Evolutionary conservation across 495 filamentous ascomycete genomes (phyloP).

Genomic region (Neurospora sp.): DNA sequence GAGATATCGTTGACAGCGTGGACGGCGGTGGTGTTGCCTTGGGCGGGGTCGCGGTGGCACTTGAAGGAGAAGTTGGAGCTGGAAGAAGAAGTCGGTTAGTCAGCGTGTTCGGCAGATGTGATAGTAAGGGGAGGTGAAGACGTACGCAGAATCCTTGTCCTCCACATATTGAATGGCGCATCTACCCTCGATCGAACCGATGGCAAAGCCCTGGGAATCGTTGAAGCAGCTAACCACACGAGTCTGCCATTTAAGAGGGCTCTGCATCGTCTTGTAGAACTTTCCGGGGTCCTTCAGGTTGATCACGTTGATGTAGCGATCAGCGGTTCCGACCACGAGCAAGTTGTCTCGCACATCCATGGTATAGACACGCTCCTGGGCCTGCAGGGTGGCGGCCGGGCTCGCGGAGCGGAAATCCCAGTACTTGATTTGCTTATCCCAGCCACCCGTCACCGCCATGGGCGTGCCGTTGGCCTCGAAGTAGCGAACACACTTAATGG

Average conservation of each 20-base stretch:
- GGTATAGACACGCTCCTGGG: slow-evolving; percentile 78
- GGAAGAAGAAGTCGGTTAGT: slow-evolving; percentile 2
- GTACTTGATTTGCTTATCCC: slow-evolving; percentile 94
- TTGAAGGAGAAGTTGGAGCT: slow-evolving; percentile 90
- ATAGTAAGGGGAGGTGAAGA: too few species aligned
- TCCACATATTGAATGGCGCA: slow-evolving; percentile 90
- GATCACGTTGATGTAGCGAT: slow-evolving; percentile 84
- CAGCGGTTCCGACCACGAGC: slow-evolving; percentile 83
- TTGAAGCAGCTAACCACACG: slow-evolving; percentile 84
- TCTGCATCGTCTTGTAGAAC: slow-evolving; percentile 82
- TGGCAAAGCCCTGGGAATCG: slow-evolving; percentile 77
- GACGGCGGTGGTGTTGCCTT: slow-evolving; percentile 60
- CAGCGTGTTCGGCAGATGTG: not conserved
- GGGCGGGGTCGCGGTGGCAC: slow-evolving; percentile 73
- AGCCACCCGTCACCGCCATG: slow-evolving; percentile 80
- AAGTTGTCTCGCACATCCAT: slow-evolving; percentile 78
- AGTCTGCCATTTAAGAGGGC: slow-evolving; percentile 91
- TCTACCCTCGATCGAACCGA: slow-evolving; percentile 83
- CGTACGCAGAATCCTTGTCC: slow-evolving; percentile 66
- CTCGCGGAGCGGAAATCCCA: slow-evolving; percentile 69
- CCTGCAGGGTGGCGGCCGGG: slow-evolving; percentile 52
- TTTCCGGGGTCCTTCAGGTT: slow-evolving; percentile 72
- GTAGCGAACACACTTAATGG: slow-evolving; percentile 71
- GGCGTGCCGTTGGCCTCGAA: slow-evolving; percentile 48
- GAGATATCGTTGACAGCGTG: slow-evolving; percentile 86